These are phyloP conservation scores for Mortierella claussenii DNA, from an alignment of 192 early-diverging fungal species.

Conservation along the genomic window DNA sequence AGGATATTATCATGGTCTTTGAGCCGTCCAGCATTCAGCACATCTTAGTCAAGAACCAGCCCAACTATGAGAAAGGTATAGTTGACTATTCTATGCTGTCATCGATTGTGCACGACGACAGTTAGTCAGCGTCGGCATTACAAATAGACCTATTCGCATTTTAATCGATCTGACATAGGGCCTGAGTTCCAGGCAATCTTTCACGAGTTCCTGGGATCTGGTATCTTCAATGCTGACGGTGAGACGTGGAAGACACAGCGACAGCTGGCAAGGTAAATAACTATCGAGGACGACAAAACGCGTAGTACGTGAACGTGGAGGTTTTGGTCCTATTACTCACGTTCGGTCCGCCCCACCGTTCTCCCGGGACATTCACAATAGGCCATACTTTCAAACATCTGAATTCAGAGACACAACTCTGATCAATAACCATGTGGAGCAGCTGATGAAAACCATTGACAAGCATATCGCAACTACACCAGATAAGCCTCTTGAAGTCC, in stretches of 20 bases:
- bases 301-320: too few species aligned
- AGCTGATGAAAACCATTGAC: conserved; percentile 27
- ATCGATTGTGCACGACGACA: too few species aligned
- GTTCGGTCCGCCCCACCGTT: neutral
- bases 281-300: too few species aligned
- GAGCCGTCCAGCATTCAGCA: conserved; percentile 48
- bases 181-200: conserved; percentile 54
- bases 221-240: conserved; percentile 80
- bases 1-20: conserved; percentile 31
- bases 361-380: neutral
- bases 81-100: too few species aligned
- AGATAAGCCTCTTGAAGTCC: conserved; percentile 23
- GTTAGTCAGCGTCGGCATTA: too few species aligned
- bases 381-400: conserved; percentile 48
- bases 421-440: conserved; percentile 44
- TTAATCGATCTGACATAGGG: conserved; percentile 1
- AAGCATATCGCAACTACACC: conserved; percentile 19
- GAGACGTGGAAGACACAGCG: conserved; percentile 70
- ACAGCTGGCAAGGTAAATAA: conserved; percentile 57
- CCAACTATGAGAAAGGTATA: conserved; percentile 52
- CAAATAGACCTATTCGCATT: neutral
- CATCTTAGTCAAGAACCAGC: conserved; percentile 45
- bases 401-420: conserved; percentile 42
- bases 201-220: conserved; percentile 68
- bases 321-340: neutral